Evolutionary conservation across 495 filamentous ascomycete species (phyloP).

Genomic region (Podospora fimiseda): DNA sequence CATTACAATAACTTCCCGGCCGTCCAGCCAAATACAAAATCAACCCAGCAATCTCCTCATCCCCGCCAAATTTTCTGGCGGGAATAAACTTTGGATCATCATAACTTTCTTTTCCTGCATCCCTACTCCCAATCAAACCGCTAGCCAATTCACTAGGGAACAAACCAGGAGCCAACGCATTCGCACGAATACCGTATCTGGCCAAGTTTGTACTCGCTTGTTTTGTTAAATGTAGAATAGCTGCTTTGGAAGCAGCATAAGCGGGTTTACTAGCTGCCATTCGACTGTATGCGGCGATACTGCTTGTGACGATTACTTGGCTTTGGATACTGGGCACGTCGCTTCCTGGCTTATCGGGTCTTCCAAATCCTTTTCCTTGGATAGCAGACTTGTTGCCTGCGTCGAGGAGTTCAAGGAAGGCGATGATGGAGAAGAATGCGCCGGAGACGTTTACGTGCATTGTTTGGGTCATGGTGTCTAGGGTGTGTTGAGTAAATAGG

Average conservation of each 20-base stretch:
- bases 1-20: conserved; percentile 54
- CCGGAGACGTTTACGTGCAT: conserved; percentile 56
- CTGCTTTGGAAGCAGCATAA: conserved; percentile 58
- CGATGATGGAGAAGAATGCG: conserved; percentile 55
- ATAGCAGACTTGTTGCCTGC: conserved; percentile 51
- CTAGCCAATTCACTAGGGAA: conserved; percentile 53
- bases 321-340: conserved; percentile 41
- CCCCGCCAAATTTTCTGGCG: conserved; percentile 41
- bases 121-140: conserved; percentile 29
- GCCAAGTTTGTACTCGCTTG: conserved; percentile 47
- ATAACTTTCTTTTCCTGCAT: conserved; percentile 32
- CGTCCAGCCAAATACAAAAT: conserved; percentile 52
- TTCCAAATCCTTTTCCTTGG: conserved; percentile 30
- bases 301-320: conserved; percentile 49
- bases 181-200: conserved; percentile 51
- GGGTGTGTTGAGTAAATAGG: conserved; percentile 35
- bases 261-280: conserved; percentile 36
- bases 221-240: conserved; percentile 56
- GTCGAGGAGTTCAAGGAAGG: conserved; percentile 61
- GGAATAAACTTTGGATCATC: conserved; percentile 41
- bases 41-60: conserved; percentile 53
- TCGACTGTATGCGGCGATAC: conserved; percentile 50
- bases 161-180: conserved; percentile 59
- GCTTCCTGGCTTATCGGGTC: conserved; percentile 13
- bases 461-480: conserved; percentile 47